phyloP scores from a whole-genome alignment of 2,329 filamentous ascomycete species.

The Zymoseptoria tritici region DNA sequence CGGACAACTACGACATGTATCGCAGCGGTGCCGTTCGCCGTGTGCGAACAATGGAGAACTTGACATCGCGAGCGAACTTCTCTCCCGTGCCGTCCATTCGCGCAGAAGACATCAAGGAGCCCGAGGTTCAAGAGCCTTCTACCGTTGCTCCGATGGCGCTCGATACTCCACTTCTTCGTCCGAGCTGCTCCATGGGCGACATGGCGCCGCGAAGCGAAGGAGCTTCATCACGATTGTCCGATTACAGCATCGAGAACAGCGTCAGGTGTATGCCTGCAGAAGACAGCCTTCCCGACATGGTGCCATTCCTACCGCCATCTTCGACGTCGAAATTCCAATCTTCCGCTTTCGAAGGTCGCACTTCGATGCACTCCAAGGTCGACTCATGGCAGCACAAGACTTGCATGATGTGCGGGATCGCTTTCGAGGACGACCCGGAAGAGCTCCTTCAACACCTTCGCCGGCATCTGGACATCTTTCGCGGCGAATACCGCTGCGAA shows the following conservation, averaged over 20 bases:
- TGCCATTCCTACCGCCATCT: neutral
- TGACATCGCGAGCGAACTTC: neutral
- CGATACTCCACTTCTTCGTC: neutral
- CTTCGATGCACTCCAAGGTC: conserved; percentile 6
- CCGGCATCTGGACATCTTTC: conserved; percentile 19
- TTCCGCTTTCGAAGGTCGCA: neutral
- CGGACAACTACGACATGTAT: neutral
- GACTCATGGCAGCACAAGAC: conserved; percentile 13
- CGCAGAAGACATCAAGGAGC: neutral
- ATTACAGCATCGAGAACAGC: neutral
- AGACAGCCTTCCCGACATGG: neutral
- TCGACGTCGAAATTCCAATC: neutral
- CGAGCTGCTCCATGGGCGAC: neutral
- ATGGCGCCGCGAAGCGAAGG: neutral
- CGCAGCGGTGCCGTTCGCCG: neutral
- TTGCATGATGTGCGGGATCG: conserved; percentile 19
- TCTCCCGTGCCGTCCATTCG: neutral
- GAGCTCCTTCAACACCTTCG: conserved; percentile 17
- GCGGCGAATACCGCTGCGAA: conserved; percentile 17
- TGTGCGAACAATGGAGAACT: neutral
- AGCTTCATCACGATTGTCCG: neutral
- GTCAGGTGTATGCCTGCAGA: neutral
- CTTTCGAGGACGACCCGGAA: conserved; percentile 18
- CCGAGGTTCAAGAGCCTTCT: neutral
- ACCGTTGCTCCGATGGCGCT: neutral